Evolutionary conservation across 106 monocot genomes (phyloP).

Genomic region (Phalaenopsis equestris): DNA sequence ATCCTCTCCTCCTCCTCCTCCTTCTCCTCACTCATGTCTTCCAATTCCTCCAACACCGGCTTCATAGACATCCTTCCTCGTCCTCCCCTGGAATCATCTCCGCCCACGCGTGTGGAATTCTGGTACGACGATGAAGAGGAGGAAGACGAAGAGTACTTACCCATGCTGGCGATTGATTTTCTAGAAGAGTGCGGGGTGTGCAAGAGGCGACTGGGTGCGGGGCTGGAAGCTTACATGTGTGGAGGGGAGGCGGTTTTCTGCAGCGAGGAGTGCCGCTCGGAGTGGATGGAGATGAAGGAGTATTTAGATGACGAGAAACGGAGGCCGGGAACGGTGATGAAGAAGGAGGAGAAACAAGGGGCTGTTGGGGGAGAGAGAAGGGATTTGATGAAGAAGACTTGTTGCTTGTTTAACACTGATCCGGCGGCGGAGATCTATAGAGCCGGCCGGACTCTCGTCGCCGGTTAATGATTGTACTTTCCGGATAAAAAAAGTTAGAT

Average conservation of each 20-base stretch:
- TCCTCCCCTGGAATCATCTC: neutral
- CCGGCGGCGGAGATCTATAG: neutral
- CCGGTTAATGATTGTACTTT: neutral
- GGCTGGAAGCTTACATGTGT: neutral
- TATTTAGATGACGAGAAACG: neutral
- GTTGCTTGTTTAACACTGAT: neutral
- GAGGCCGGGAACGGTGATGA: neutral
- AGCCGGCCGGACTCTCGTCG: neutral
- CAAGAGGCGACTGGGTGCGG: neutral
- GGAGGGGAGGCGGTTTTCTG: constrained; percentile 10
- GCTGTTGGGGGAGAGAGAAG: neutral
- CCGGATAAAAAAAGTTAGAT: too few relatives aligned
- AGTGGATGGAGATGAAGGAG: constrained; percentile 5
- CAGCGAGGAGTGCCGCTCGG: constrained; percentile 1
- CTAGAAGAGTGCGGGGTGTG: neutral
- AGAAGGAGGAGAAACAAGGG: neutral
- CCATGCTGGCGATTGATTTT: neutral
- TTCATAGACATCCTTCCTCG: neutral
- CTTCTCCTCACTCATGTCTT: neutral
- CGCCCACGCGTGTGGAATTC: neutral
- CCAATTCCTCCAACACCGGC: neutral
- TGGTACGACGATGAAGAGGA: neutral
- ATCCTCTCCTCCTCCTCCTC: neutral
- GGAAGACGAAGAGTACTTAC: neutral
- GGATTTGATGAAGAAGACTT: neutral